Percentiles rank a stretch among this genome's conserved stretches.
phyloP scores from a whole-genome alignment of 2,329 filamentous ascomycete species.

The Beauveria pseudobassiana region DNA sequence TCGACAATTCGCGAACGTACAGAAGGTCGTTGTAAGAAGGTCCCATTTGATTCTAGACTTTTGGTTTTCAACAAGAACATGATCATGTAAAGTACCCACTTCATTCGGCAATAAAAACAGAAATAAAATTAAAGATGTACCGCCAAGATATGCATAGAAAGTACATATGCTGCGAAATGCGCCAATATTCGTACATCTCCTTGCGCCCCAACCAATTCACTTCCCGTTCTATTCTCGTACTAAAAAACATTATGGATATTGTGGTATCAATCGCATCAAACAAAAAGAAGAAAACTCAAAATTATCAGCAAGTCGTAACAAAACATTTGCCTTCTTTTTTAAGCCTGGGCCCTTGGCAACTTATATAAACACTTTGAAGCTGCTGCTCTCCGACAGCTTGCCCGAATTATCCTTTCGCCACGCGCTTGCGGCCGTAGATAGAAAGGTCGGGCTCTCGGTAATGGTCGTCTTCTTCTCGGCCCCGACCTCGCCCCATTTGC shows the following conservation, averaged over 20 bases:
- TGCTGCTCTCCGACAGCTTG: slow-evolving; percentile 10
- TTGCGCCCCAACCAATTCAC: background rate
- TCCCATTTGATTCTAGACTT: no score
- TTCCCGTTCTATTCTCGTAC: background rate
- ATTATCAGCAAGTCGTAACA: background rate
- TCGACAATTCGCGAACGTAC: no score
- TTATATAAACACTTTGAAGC: slow-evolving; percentile 13
- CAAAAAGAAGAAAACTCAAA: background rate
- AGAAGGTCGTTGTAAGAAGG: no score
- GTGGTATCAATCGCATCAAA: slow-evolving; percentile 9
- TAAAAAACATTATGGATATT: background rate
- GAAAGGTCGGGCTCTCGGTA: background rate
- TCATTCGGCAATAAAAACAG: background rate
- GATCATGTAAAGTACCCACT: no score
- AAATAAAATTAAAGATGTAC: background rate
- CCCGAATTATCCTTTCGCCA: slow-evolving; percentile 10
- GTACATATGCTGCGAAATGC: background rate
- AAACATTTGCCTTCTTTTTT: background rate
- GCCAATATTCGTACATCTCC: background rate
- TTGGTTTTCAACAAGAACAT: no score
- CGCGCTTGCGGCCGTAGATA: background rate
- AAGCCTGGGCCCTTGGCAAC: background rate
- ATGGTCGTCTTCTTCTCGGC: slow-evolving; percentile 7
- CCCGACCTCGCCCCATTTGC: slow-evolving; percentile 18
- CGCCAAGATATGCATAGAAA: background rate